Base-by-base conservation (phyloP, 2,329 filamentous ascomycete genomes). In the Fusarium irregulare region DNA sequence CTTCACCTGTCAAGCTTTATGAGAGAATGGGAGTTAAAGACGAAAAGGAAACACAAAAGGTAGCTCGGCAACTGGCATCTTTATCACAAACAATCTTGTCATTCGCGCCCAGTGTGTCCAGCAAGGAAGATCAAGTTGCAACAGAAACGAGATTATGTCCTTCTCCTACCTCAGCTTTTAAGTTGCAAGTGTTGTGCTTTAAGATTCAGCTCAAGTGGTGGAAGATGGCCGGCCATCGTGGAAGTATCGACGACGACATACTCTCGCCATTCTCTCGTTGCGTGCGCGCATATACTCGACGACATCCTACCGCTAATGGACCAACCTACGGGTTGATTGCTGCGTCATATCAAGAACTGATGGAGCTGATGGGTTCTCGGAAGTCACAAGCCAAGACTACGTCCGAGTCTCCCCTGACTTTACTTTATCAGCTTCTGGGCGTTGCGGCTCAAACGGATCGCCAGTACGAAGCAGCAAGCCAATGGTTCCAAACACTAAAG, bases 51-150 rank as follows among this genome's bases (percentile, higher is more conserved):
- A 77, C 81, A 13, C 80, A 82, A 10, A 93, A 92, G 75, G 82
- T 85, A 20, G 84, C 87, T 12, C 88, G 88, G 5, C 91, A 93
- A 66, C 80, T 94, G 20, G 91, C 93, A 51, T 85, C 84, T 0
- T 76, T 93, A 3, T 89, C 90, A 0, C 89, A 92, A 70, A 84
- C 84, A 4, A 80, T 94, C 0, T 80, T 94, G 2, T 86, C 88
- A 1, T 79, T 94, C 2, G 87, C 89, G 28, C 91, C 92, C 2
- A 91, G 88, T 72, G 82, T 91, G n/a, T 88, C 91, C 3, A 82
- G 83, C 50, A 85, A 87, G 12, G 87, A 90, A 42, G 92, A 94
- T 73, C 78, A 78, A 6, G 70, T 83, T 2, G 88, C 88, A 1
- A 74, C 79, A 6, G 86, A 91, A 63, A 78, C 83, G 11, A 83